phyloP scores from a whole-genome alignment of 805 yeast species.

The Ogataea polymorpha region DNA sequence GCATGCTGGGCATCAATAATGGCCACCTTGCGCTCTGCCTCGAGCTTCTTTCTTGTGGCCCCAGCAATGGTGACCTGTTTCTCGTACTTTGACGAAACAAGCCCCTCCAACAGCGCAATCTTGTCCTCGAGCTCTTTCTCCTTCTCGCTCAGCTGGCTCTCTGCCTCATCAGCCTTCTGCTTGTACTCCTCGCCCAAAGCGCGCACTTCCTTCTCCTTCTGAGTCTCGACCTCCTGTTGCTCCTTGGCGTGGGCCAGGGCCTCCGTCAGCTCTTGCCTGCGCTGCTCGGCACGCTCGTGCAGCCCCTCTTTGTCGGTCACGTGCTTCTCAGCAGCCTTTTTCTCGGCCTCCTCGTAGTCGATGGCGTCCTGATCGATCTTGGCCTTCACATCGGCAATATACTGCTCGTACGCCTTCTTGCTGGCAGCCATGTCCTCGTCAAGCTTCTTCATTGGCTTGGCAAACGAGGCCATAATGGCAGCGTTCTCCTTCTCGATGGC shows the following conservation, averaged over 20 bases:
- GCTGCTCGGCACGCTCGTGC: conserved; percentile 41
- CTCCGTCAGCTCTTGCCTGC: conserved; percentile 33
- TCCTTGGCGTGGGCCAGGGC: conserved; percentile 30
- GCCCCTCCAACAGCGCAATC: conserved; percentile 35
- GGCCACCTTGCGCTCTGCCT: conserved; percentile 36
- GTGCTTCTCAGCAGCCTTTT: conserved; percentile 45
- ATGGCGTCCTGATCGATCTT: conserved; percentile 44
- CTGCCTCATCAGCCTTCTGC: conserved; percentile 37
- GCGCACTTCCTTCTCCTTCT: conserved; percentile 36
- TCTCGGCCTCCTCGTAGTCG: conserved; percentile 46
- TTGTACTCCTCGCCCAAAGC: conserved; percentile 39
- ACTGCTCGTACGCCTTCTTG: conserved; percentile 34
- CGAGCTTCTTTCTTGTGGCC: conserved; percentile 37
- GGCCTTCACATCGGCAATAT: conserved; percentile 39
- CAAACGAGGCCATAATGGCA: conserved; percentile 23
- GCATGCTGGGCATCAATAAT: conserved; percentile 35
- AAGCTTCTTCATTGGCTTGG: conserved; percentile 22
- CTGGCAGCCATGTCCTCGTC: conserved; percentile 26
- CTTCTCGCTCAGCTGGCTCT: conserved; percentile 37
- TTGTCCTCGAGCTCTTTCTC: conserved; percentile 36
- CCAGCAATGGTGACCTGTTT: conserved; percentile 29
- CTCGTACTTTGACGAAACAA: conserved; percentile 41
- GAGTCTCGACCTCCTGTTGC: conserved; percentile 30
- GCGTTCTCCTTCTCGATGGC: conserved; percentile 42
- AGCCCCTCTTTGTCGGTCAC: conserved; percentile 42